Conservation (phyloP, 352 stramenopile species). For the Aphanomyces cochlioides region DNA sequence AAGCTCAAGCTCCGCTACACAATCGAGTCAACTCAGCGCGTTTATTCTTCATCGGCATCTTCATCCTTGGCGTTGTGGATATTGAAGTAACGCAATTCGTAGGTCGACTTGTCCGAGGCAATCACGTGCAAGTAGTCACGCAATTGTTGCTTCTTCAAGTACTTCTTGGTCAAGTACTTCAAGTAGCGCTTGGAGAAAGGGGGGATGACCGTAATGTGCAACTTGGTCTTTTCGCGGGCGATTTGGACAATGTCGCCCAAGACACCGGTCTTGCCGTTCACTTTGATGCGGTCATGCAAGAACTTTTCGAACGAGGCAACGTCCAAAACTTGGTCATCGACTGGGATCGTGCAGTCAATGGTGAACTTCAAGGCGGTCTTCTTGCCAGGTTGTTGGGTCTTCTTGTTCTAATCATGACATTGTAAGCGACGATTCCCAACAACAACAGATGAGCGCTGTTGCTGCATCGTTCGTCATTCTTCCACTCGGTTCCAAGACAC, state of each 20-base stretch:
- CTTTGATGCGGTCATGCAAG: conserved; percentile 99
- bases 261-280: conserved; percentile 97
- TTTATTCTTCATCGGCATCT: conserved; percentile 69
- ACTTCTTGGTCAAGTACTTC: conserved; percentile 99
- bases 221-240: conserved; percentile 94
- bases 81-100: conserved; percentile 99
- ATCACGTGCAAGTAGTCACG: conserved; percentile 99
- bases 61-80: conserved; percentile 91
- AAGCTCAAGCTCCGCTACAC: conserved; percentile 10
- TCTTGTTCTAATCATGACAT: conserved; percentile 55
- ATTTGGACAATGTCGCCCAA: conserved; percentile 95
- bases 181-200: conserved; percentile 98
- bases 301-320: conserved; percentile 99
- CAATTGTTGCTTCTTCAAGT: conserved; percentile 99
- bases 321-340: conserved; percentile 99
- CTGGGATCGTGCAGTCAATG: conserved; percentile 93
- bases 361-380: conserved; percentile 91
- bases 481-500: conserved; percentile 35
- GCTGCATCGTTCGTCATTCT: conserved; percentile 20
- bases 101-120: conserved; percentile 97
- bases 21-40: not conserved
- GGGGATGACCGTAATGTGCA: conserved; percentile 92
- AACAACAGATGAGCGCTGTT: conserved; percentile 7
- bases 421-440: not conserved
- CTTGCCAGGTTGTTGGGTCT: conserved; percentile 68